These are phyloP conservation scores for Nakazawaea anatomiae DNA, from an alignment of 805 yeast species.

Conservation along the genomic window DNA sequence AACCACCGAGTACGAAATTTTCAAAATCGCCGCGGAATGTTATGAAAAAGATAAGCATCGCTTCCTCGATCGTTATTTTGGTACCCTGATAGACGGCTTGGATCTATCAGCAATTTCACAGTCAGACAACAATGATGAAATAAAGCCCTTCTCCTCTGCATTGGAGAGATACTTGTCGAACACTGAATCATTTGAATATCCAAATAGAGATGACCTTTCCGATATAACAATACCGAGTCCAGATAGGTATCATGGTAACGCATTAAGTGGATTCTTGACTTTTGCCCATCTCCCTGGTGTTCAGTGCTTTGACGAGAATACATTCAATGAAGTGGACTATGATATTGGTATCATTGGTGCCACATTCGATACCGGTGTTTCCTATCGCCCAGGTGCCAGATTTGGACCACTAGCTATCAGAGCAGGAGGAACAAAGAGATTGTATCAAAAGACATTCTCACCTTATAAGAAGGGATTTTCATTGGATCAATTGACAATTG, in stretches of 20 bases:
- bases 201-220: constrained; percentile 29
- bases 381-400: constrained; percentile 53
- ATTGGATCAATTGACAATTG: constrained; percentile 47
- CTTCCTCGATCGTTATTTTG: constrained; percentile 1
- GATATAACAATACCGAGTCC: constrained; percentile 18
- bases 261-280: constrained; percentile 44
- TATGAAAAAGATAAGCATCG: neutral
- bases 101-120: neutral
- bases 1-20: neutral
- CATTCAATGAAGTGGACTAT: constrained; percentile 11
- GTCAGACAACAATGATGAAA: neutral
- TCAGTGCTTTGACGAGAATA: constrained; percentile 35
- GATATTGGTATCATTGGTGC: constrained; percentile 56
- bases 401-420: constrained; percentile 53
- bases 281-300: constrained; percentile 40
- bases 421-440: constrained; percentile 40
- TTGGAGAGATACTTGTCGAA: constrained; percentile 8
- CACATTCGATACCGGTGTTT: constrained; percentile 52
- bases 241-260: constrained; percentile 6
- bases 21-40: neutral
- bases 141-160: neutral
- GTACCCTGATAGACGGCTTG: neutral
- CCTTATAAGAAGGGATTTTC: constrained; percentile 53
- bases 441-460: constrained; percentile 32
- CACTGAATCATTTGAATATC: constrained; percentile 21